Conservation (phyloP, 441 rosid genomes). For the Syzygium syzygioides region DNA sequence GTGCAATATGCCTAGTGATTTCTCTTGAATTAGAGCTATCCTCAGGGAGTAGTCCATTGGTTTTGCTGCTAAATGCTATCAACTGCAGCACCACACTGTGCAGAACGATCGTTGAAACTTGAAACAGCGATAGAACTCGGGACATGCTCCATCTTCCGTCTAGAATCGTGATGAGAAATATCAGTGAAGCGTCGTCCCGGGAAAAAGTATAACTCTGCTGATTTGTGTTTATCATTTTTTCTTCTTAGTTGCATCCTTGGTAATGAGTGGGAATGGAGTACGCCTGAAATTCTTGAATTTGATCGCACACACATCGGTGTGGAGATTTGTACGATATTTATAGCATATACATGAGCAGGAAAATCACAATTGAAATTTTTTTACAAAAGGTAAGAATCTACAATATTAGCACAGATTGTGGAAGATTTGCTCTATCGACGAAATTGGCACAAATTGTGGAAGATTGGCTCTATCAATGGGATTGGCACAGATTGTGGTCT, state of each 20-base stretch:
- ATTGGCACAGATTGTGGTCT: too few species aligned
- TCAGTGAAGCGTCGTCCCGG: not conserved
- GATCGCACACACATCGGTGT: too few species aligned
- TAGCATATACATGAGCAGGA: too few species aligned
- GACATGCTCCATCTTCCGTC: not conserved
- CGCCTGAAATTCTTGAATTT: not conserved
- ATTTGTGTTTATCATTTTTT: not conserved
- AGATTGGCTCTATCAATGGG: too few species aligned
- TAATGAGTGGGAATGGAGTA: not conserved
- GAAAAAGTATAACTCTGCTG: not conserved
- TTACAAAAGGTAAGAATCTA: too few species aligned
- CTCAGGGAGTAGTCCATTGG: not conserved
- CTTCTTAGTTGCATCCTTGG: not conserved
- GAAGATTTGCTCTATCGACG: too few species aligned
- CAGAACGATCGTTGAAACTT: not conserved
- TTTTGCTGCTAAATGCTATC: not conserved
- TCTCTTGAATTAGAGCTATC: not conserved
- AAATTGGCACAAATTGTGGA: too few species aligned
- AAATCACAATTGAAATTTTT: too few species aligned
- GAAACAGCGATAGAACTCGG: not conserved
- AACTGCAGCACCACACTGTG: not conserved
- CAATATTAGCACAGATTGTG: too few species aligned
- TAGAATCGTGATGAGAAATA: not conserved
- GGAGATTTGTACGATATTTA: too few species aligned
- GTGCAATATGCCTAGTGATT: not conserved